Base-by-base conservation (phyloP, 2,329 filamentous ascomycete species). In the Diaporthe sp. region DNA sequence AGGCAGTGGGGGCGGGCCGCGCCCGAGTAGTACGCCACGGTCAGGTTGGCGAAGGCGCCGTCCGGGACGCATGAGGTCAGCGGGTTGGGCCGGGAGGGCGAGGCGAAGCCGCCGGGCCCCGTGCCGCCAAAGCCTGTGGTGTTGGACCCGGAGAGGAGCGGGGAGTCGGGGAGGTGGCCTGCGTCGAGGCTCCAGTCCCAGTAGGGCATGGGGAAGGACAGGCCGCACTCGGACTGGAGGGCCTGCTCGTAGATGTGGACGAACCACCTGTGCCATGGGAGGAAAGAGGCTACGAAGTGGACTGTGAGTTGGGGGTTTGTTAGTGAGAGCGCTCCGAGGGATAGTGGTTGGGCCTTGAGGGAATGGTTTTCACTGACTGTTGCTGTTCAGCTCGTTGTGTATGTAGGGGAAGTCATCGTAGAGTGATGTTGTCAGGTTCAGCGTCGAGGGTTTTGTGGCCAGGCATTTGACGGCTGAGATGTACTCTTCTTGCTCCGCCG, bases 21-120 rank as follows among this genome's bases (percentile, higher is more conserved):
- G 49, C 65, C 51, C 53, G 79, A 70, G 7, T 76, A 77, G n/a
- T 68, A 68, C 5, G 46, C 46, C 13, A 53, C 31, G 2, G 51
- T 73, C 22, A 57, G 58, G 58, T 65, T 4, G 0, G 79, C 77
- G 62, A 80, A 83, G 5, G 75, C 82, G 7, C 87, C 86, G 74
- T 88, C 84, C 10, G 86, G 84, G 17, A 82, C 84, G 84, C 87
- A 80, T 58, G 82, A 84, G 61, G 83, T 85, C 15, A 82, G 83
- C 71, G 84, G 84, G 76, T 88, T 88, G 86, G 77, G 90, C 88
- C 60, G 88, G 78, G 13, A 86, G 85, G 1, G 87, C 87, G 77
- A 84, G 83, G 75, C 79, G 76, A 2, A 84, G 82, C 65, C 88
- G 84, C 6, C 81, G 75, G 12, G 86, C 83, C 79, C 84, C 85